Conservation (phyloP, 2,329 filamentous ascomycete genomes). For the Orbilia ellipsospora region DNA sequence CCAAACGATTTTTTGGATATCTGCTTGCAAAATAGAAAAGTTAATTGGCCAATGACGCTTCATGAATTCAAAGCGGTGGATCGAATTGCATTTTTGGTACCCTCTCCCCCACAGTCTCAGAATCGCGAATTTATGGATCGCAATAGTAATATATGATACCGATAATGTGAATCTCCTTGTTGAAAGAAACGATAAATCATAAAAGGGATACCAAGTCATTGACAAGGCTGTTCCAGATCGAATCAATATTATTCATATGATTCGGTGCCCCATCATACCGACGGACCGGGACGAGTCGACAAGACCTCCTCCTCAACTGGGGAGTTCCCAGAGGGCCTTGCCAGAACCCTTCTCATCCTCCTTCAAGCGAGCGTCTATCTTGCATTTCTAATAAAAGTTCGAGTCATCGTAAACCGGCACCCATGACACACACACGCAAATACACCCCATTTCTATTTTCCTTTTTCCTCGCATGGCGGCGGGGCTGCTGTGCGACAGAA, state of each 20-base stretch:
- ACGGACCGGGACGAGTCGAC: slow-evolving; percentile 30
- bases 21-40: too few species aligned
- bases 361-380: slow-evolving; percentile 51
- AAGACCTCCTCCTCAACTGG: slow-evolving; percentile 19
- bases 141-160: background rate
- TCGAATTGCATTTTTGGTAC: background rate
- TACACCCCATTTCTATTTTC: slow-evolving; percentile 21
- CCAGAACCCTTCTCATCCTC: slow-evolving; percentile 3
- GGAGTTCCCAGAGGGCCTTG: slow-evolving; percentile 9
- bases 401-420: slow-evolving; percentile 22
- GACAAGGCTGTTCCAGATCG: slow-evolving; percentile 1
- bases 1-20: too few species aligned
- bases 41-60: too few species aligned
- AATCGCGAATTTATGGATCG: background rate
- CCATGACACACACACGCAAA: background rate
- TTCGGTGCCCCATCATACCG: slow-evolving; percentile 44
- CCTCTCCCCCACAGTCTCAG: slow-evolving; percentile 1
- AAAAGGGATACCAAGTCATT: background rate
- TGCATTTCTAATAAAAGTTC: slow-evolving; percentile 23
- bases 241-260: slow-evolving; percentile 51
- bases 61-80: too few species aligned
- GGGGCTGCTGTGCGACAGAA: slow-evolving; percentile 47
- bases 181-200: background rate
- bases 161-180: background rate
- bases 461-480: background rate